Percentiles rank a stretch among this genome's conserved stretches.
These are phyloP conservation scores for Setaria viridis DNA, from an alignment of 202 grass and related monocot genomes.

Conservation along the genomic window DNA sequence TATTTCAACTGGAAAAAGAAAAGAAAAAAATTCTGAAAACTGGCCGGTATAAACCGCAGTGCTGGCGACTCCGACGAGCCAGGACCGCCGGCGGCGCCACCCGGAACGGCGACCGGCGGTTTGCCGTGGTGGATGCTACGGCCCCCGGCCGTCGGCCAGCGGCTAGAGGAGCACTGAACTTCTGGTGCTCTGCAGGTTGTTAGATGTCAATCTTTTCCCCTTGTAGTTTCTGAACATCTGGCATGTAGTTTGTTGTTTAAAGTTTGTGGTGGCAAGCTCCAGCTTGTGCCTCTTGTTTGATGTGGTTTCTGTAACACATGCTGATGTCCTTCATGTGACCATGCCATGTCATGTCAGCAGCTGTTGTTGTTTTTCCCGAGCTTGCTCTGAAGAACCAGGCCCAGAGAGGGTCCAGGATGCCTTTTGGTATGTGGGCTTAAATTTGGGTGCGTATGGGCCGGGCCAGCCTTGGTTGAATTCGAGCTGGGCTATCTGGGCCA, in stretches of 20 bases:
- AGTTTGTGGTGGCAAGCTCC: neutral
- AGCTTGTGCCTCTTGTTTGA: neutral
- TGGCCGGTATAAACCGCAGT: conserved; percentile 15
- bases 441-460: neutral
- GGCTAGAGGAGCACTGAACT: conserved; percentile 6
- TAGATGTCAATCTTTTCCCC: neutral
- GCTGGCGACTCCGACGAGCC: neutral
- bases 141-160: neutral
- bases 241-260: neutral
- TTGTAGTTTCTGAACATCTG: neutral
- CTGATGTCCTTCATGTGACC: no score
- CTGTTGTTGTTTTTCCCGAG: neutral
- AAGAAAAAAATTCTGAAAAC: neutral
- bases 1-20: neutral
- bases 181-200: neutral
- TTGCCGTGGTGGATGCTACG: conserved; percentile 46
- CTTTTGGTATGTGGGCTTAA: neutral
- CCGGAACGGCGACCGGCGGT: neutral
- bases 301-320: neutral
- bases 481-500: neutral
- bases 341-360: neutral
- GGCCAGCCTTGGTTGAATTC: neutral
- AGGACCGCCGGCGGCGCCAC: neutral
- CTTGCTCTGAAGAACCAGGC: neutral
- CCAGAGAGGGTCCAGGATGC: neutral